Evolutionary conservation across 2,329 filamentous ascomycete genomes (phyloP).

Genomic region (Microsporum audouinii): DNA sequence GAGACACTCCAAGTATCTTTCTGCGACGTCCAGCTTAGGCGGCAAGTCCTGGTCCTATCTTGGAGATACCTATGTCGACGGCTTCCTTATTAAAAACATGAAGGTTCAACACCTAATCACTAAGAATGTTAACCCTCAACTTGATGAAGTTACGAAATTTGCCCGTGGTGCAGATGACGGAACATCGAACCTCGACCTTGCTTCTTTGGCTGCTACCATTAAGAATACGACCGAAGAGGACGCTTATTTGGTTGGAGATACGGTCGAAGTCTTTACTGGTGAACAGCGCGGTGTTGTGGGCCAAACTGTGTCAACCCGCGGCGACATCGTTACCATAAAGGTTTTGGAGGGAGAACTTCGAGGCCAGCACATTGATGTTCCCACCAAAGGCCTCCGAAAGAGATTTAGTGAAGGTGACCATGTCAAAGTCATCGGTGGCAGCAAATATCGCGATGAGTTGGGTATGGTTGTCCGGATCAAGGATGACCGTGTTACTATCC

Average conservation of each 20-base stretch:
- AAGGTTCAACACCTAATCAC: slow-evolving; percentile 77
- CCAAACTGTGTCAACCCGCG: slow-evolving; percentile 72
- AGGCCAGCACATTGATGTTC: slow-evolving; percentile 82
- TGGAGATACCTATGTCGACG: slow-evolving; percentile 80
- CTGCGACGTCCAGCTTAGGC: slow-evolving; percentile 41
- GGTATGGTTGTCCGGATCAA: slow-evolving; percentile 93
- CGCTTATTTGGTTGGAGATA: slow-evolving; percentile 81
- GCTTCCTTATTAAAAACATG: slow-evolving; percentile 87
- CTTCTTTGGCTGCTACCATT: slow-evolving; percentile 77
- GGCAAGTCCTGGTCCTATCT: slow-evolving; percentile 72
- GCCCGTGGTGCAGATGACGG: slow-evolving; percentile 81
- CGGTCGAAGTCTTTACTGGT: slow-evolving; percentile 92
- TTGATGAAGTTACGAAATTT: slow-evolving; percentile 95
- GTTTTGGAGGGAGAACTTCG: slow-evolving; percentile 72
- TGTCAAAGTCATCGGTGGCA: slow-evolving; percentile 95
- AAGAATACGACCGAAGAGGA: slow-evolving; percentile 73
- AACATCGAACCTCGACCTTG: slow-evolving; percentile 83
- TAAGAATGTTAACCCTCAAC: slow-evolving; percentile 79
- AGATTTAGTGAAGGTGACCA: slow-evolving; percentile 89
- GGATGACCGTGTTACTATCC: slow-evolving; percentile 80
- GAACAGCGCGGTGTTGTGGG: slow-evolving; percentile 89
- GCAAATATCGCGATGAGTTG: slow-evolving; percentile 86
- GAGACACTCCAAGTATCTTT: slow-evolving; percentile 57
- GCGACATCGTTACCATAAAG: slow-evolving; percentile 80
- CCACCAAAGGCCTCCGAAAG: slow-evolving; percentile 83